These are phyloP conservation scores for Hymenoscyphus repandus DNA, from an alignment of 2,329 filamentous ascomycete species.

Conservation along the genomic window DNA sequence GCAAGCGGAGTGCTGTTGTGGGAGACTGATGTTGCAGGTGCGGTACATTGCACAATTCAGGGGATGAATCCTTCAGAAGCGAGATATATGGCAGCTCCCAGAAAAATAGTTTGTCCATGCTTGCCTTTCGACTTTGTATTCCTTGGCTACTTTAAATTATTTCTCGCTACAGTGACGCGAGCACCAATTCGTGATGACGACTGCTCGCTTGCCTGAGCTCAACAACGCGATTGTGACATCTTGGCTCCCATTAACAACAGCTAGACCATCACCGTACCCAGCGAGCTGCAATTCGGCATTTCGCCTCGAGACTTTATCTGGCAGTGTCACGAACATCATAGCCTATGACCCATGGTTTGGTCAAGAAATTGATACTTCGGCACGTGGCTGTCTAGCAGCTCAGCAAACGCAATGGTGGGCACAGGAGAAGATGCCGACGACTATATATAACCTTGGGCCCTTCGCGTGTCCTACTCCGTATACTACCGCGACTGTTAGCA, in stretches of 20 bases:
- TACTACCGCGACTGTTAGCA: not conserved
- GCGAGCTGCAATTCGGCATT: not conserved
- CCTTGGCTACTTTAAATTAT: no score
- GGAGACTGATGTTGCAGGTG: no score
- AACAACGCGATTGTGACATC: constrained; percentile 4
- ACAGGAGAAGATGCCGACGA: not conserved
- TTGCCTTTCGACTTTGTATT: no score
- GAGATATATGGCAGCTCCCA: no score
- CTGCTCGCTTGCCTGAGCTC: not conserved
- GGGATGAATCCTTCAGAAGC: no score
- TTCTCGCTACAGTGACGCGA: not conserved
- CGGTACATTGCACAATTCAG: no score
- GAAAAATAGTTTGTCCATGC: no score
- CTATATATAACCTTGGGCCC: not conserved
- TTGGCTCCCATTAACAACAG: constrained; percentile 5
- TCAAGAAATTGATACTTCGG: not conserved
- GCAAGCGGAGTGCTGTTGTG: no score
- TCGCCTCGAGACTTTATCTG: constrained; percentile 1
- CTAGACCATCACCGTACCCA: constrained; percentile 1
- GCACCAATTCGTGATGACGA: not conserved
- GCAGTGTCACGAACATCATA: constrained; percentile 1
- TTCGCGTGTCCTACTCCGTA: constrained; percentile 1
- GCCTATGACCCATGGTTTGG: constrained; percentile 4
- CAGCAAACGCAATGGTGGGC: constrained; percentile 3
- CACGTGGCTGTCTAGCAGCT: not conserved